Evolutionary conservation across 768 basidiomycete species (phyloP).

Genomic region (Candolleomyces eurysporus): DNA sequence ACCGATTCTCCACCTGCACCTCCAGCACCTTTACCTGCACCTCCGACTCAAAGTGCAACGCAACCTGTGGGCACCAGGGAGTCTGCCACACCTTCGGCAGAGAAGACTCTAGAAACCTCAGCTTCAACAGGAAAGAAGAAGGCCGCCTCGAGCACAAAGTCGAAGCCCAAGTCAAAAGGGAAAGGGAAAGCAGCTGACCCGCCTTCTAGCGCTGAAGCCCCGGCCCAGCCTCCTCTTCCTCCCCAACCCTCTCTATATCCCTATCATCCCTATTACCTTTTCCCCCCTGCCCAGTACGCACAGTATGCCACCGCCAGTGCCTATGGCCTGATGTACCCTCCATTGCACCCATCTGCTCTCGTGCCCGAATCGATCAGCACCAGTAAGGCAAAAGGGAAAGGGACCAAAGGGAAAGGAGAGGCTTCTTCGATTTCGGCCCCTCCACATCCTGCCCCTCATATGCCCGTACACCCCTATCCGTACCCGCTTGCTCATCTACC

Average conservation of each 20-base stretch:
- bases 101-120: not conserved
- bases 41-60: not conserved
- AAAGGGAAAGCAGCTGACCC: not conserved
- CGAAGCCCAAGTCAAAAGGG: not conserved
- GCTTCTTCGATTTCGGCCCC: no score
- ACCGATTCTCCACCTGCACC: not conserved
- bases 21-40: not conserved
- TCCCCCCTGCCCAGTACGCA: not conserved
- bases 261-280: not conserved
- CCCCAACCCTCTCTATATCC: not conserved
- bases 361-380: not conserved
- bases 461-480: no score
- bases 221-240: not conserved
- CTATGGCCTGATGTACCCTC: no score
- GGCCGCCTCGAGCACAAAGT: not conserved
- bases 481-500: no score
- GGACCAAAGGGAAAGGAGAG: no score
- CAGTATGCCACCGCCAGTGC: no score
- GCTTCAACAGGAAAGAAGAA: not conserved
- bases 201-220: not conserved
- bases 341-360: no score
- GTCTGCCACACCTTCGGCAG: not conserved
- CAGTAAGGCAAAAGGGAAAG: no score
- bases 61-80: not conserved
- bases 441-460: no score